Conservation (phyloP, 768 basidiomycete species). For the Xerocomus brunneocitrinus region DNA sequence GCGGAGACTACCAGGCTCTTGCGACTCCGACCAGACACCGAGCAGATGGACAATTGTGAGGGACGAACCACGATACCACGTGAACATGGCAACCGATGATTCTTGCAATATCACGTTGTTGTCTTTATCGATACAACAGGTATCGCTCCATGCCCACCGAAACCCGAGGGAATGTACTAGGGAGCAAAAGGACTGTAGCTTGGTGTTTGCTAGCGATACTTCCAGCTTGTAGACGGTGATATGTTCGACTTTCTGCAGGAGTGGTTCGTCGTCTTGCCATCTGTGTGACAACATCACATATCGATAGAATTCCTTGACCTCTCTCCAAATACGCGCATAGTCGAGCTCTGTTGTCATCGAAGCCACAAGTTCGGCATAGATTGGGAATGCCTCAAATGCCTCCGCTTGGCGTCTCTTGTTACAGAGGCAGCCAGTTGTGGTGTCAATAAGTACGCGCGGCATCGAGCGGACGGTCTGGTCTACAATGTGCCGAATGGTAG, state of each 20-base stretch:
- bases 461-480: background rate
- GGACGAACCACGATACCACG: slow-evolving; percentile 5
- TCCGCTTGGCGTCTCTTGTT: background rate
- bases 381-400: background rate
- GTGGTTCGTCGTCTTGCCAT: background rate
- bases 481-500: background rate
- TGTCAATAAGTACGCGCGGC: slow-evolving; percentile 4
- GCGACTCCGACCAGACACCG: background rate
- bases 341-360: background rate
- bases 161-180: background rate
- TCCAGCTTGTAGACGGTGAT: slow-evolving; percentile 1
- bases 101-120: background rate
- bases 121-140: slow-evolving; percentile 2
- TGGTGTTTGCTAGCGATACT: background rate
- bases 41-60: background rate
- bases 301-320: background rate
- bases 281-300: slow-evolving; percentile 6
- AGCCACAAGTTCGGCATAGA: background rate
- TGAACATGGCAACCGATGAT: slow-evolving; percentile 11
- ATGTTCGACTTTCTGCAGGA: background rate
- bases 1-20: background rate
- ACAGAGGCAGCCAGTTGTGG: background rate
- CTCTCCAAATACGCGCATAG: background rate
- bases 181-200: background rate
- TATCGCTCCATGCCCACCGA: background rate